Percentiles rank a stretch among this genome's conserved stretches.
phyloP scores from a whole-genome alignment of 2,329 filamentous ascomycete genomes.

The Penicillium rolfsii region DNA sequence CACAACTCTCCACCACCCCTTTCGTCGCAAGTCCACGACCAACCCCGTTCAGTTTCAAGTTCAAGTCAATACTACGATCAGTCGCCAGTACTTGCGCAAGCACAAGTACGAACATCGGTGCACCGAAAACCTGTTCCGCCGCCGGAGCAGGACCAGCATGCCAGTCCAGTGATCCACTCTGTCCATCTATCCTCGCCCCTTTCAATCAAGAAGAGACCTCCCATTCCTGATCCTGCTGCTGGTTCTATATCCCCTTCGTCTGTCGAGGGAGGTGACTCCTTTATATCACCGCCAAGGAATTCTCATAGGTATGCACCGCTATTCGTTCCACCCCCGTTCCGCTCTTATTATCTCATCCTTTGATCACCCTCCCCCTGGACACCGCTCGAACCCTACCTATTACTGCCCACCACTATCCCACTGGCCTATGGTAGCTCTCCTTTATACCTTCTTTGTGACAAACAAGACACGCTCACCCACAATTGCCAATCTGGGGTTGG shows the following conservation, averaged over 20 bases:
- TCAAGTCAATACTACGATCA: constrained; percentile 6
- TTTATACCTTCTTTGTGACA: constrained; percentile 8
- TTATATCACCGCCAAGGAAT: constrained; percentile 41
- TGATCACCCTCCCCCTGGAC: neutral
- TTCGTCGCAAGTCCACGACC: constrained; percentile 1
- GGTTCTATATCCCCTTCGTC: constrained; percentile 30
- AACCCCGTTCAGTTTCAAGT: constrained; percentile 42
- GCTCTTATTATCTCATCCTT: neutral
- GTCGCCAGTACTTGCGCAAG: neutral
- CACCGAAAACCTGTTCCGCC: constrained; percentile 59
- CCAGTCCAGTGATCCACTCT: constrained; percentile 47
- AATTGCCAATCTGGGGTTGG: neutral
- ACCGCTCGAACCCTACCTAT: neutral
- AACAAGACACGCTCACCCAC: neutral
- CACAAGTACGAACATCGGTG: constrained; percentile 30
- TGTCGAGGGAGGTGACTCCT: constrained; percentile 31
- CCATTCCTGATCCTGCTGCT: constrained; percentile 24
- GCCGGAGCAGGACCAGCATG: constrained; percentile 38
- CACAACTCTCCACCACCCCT: constrained; percentile 13
- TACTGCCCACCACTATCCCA: constrained; percentile 8
- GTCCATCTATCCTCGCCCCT: constrained; percentile 30
- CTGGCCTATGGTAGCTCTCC: neutral
- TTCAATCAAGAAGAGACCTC: constrained; percentile 32
- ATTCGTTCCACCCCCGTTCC: constrained; percentile 5
- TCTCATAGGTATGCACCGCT: constrained; percentile 44